Base-by-base conservation (phyloP, 2,329 filamentous ascomycete species). In the Blastomyces silverae region DNA sequence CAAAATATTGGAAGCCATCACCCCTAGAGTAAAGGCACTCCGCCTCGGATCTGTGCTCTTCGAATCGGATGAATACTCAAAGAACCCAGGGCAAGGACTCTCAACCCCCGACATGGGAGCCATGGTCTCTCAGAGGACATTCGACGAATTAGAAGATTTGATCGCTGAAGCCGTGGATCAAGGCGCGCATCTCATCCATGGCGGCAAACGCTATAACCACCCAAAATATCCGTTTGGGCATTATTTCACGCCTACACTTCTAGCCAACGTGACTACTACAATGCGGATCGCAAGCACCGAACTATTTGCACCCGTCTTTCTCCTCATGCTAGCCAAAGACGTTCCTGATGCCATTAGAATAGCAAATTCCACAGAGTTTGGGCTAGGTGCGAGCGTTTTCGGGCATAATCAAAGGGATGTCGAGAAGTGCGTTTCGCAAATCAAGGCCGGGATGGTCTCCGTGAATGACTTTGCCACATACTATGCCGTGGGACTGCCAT, bases 391-490 rank as follows among this genome's bases (percentile, higher is more conserved):
- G 53, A 91, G 89, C 52, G 90, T 99, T 48, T 97, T 95, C 75
- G 94, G 92, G 44, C 81, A 84, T 61, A 84, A 88, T 66, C 82
- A 85, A 64, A 80, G 81, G 1, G 83, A 85, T 61, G 80, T 96
- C 0, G 77, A 83, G 20, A 79, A 79, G 20, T 85, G 95, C 37
- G 86, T 93, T 1, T 78, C 78, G 25, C 85, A 86, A 31, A 82
- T 97, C 62, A 85, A 88, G 67, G 87, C 89, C 0, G 94, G 94
- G 56, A 97, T 96, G 89, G 90, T 97, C 0, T 87, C 91, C 31
- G 85, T 99, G 70, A 99, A 99, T 75, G 94, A 99, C 79, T 99
- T 99, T 73, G 94, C 88, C 25, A 89, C 87, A 37, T 97, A 87
- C 76, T 99, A 99, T 74, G 91, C 93, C 62, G 92, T 96, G 8